These are phyloP conservation scores for Coemansia pectinata DNA, from an alignment of 192 early-diverging fungal species.

Conservation along the genomic window DNA sequence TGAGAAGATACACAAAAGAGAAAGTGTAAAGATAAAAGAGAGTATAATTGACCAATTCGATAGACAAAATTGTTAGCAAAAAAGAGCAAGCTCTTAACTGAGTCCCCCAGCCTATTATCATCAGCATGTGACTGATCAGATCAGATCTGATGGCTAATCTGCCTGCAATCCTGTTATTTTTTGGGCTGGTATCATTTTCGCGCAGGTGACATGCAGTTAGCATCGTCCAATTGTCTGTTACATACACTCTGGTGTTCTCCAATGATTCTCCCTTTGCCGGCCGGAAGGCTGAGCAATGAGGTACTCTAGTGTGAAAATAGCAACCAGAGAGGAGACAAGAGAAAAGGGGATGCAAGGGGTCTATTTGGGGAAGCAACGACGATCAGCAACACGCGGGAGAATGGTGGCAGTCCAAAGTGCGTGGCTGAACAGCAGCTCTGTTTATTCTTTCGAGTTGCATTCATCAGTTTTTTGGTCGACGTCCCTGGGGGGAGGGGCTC, in stretches of 20 bases:
- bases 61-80: not conserved
- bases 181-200: not conserved
- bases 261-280: not conserved
- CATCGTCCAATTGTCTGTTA: not conserved
- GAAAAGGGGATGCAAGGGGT: not conserved
- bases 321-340: not conserved
- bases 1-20: constrained; percentile 6
- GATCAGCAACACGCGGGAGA: not conserved
- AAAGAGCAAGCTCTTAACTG: not conserved
- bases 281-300: not conserved
- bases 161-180: not conserved
- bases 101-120: not conserved
- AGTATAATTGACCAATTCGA: not conserved
- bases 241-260: not conserved
- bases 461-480: not conserved
- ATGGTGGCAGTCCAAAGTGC: not conserved
- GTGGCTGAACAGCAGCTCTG: not conserved
- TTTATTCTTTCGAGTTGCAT: not conserved
- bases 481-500: not conserved
- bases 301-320: not conserved
- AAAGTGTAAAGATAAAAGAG: not conserved
- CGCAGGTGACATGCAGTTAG: not conserved
- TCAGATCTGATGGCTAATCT: not conserved
- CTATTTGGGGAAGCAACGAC: not conserved
- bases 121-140: not conserved